These are phyloP conservation scores for Fraxinus ornus DNA, from an alignment of 305 asterid genomes.

Conservation along the genomic window DNA sequence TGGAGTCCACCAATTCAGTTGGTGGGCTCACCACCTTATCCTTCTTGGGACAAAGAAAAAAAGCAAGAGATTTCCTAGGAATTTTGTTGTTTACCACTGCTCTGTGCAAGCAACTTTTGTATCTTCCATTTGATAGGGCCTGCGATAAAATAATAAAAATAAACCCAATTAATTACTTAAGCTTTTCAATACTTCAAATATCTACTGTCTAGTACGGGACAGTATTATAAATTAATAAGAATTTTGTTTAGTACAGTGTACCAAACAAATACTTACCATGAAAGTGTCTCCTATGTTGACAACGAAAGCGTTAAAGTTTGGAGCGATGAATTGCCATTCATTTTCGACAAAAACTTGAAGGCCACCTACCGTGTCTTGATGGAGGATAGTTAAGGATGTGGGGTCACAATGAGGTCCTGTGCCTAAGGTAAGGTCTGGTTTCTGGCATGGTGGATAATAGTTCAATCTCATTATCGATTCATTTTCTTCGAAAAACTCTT, in stretches of 20 bases:
- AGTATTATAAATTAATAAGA: not conserved
- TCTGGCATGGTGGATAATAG: conserved; percentile 79
- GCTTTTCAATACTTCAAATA: not conserved
- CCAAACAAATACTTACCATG: conserved; percentile 46
- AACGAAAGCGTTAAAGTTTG: no score
- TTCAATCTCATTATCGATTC: conserved; percentile 84
- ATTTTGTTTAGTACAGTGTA: not conserved
- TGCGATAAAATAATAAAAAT: conserved; percentile 17
- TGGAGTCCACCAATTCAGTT: conserved; percentile 63
- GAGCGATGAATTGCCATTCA: no score
- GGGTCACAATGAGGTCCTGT: no score
- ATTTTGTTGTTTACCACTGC: conserved; percentile 77
- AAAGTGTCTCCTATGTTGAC: no score
- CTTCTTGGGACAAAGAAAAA: conserved; percentile 73
- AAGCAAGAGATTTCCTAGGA: conserved; percentile 80
- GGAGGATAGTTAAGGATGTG: no score
- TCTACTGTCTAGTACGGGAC: not conserved
- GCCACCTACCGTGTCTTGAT: no score
- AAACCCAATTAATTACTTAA: not conserved
- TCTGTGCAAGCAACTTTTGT: conserved; percentile 78
- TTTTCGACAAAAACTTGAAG: no score
- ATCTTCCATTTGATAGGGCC: conserved; percentile 85
- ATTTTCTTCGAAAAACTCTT: conserved; percentile 55
- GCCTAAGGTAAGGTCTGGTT: conserved; percentile 67
- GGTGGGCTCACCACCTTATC: conserved; percentile 87